A percentile compares a stretch with the other conserved stretches of the same genome.
Conservation (phyloP, 2,329 filamentous ascomycete genomes). For the Penicillium sp. region DNA sequence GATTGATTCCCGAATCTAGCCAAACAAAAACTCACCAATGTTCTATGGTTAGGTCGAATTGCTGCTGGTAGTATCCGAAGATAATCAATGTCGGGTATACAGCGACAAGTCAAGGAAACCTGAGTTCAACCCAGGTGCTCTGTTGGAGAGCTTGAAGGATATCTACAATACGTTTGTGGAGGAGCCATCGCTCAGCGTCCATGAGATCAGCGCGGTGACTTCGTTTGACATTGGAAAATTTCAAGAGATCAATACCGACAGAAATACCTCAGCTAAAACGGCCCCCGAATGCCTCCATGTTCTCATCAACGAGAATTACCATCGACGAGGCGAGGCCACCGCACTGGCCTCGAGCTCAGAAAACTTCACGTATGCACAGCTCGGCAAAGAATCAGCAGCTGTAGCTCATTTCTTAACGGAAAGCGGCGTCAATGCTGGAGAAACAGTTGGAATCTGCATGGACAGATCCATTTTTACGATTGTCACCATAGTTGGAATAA, state of each 20-base stretch:
- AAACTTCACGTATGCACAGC: background rate
- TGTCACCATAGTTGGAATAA: background rate
- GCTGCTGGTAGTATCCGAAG: background rate
- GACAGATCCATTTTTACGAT: background rate
- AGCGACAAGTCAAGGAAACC: background rate
- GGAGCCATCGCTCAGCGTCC: background rate
- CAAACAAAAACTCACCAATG: background rate
- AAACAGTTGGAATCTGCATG: background rate
- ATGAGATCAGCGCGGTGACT: background rate
- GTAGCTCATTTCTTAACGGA: background rate
- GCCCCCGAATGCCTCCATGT: background rate
- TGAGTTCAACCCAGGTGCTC: background rate
- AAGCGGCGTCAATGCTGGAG: background rate
- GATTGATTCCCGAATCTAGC: background rate
- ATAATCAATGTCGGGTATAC: background rate
- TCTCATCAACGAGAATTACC: background rate
- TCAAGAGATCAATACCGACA: background rate
- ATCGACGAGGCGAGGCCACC: background rate
- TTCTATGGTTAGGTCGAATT: background rate
- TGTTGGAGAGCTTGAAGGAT: background rate
- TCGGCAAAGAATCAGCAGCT: background rate
- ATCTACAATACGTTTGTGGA: background rate
- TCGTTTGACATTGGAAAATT: background rate
- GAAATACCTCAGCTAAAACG: background rate
- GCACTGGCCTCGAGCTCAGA: background rate